Conservation (phyloP, 352 stramenopile genomes). For the Globisporangium alternatum region DNA sequence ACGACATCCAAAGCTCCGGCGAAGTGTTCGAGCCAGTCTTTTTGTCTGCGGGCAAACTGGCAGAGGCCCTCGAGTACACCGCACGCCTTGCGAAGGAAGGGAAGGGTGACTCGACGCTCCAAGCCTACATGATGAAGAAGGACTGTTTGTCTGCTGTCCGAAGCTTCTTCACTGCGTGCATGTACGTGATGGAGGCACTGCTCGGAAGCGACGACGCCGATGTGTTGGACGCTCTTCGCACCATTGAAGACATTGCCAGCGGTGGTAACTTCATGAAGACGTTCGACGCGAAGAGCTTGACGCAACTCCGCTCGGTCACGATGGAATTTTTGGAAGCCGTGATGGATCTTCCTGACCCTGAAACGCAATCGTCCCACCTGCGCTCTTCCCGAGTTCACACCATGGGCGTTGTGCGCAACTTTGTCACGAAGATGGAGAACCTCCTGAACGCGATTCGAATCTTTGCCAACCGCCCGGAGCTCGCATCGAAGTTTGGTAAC, state of each 20-base stretch:
- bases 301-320: conserved; percentile 48
- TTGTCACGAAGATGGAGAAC: conserved; percentile 72
- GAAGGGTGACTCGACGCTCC: conserved; percentile 64
- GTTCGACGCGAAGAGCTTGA: conserved; percentile 52
- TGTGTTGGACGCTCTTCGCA: conserved; percentile 55
- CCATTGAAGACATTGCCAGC: conserved; percentile 61
- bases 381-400: conserved; percentile 58
- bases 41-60: conserved; percentile 67
- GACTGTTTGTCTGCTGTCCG: conserved; percentile 66
- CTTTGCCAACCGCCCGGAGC: conserved; percentile 49
- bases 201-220: conserved; percentile 63
- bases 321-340: conserved; percentile 76
- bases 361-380: conserved; percentile 45
- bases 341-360: conserved; percentile 66
- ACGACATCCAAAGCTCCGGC: conserved; percentile 67
- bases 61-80: conserved; percentile 60
- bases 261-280: conserved; percentile 65
- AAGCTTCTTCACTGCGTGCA: conserved; percentile 74
- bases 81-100: conserved; percentile 59
- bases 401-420: conserved; percentile 73
- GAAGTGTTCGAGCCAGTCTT: conserved; percentile 82
- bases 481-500: conserved; percentile 63
- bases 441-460: conserved; percentile 57
- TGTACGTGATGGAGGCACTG: conserved; percentile 70
- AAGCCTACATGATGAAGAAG: conserved; percentile 65